Conservation (phyloP, 1,284 basidiomycete genomes). For the Peniophora sp. region DNA sequence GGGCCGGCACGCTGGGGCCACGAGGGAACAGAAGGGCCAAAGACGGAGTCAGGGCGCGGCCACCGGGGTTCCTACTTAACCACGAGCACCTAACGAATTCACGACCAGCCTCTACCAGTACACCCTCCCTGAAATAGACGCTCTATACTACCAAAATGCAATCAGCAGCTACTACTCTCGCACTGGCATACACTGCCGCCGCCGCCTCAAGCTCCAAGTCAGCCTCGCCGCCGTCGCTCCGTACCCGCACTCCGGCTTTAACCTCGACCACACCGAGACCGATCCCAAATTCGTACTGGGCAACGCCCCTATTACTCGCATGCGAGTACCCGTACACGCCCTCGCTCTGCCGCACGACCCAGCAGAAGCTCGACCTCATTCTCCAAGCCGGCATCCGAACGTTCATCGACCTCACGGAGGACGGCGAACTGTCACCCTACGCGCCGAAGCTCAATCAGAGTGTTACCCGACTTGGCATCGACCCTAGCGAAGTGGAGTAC, state of each 20-base stretch:
- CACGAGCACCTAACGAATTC: too few relatives aligned
- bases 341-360: constrained; percentile 24
- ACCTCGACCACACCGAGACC: constrained; percentile 37
- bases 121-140: too few relatives aligned
- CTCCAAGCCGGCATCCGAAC: constrained; percentile 64
- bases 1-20: too few relatives aligned
- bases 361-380: constrained; percentile 56
- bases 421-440: constrained; percentile 62
- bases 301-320: constrained; percentile 58
- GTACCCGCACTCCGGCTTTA: constrained; percentile 10
- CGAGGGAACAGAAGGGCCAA: too few relatives aligned
- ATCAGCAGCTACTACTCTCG: too few relatives aligned
- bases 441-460: constrained; percentile 44
- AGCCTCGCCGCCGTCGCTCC: too few relatives aligned
- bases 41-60: too few relatives aligned
- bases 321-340: constrained; percentile 76
- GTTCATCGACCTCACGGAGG: constrained; percentile 73
- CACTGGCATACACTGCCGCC: too few relatives aligned
- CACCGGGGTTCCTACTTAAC: too few relatives aligned
- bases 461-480: constrained; percentile 45
- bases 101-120: too few relatives aligned
- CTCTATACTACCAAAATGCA: too few relatives aligned
- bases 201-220: too few relatives aligned
- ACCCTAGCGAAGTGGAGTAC: constrained; percentile 49
- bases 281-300: constrained; percentile 77